Evolutionary conservation across 768 basidiomycete species (phyloP).

Genomic region (Amanita pseudoporphyria): DNA sequence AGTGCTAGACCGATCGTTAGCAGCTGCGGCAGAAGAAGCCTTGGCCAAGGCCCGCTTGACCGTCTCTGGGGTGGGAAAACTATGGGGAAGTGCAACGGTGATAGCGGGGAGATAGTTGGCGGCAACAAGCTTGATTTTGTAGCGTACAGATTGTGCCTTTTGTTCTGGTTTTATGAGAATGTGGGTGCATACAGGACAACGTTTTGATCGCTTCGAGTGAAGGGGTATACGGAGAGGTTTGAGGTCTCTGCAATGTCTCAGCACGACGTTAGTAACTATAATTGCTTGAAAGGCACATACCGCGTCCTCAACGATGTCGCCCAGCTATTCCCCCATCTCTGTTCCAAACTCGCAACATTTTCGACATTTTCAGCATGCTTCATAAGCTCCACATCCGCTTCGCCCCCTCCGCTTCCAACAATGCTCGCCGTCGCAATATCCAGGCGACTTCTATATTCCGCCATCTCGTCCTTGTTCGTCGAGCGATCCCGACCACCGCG

Average conservation of each 20-base stretch:
- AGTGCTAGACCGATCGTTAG: constrained; percentile 28
- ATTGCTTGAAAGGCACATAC: constrained; percentile 31
- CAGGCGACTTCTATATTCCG: constrained; percentile 65
- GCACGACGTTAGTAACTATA: constrained; percentile 1
- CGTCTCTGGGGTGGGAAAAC: constrained; percentile 28
- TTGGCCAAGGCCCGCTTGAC: constrained; percentile 33
- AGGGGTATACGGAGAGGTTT: constrained; percentile 87
- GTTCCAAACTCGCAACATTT: constrained; percentile 63
- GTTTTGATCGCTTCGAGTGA: constrained; percentile 90
- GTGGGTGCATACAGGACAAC: constrained; percentile 89
- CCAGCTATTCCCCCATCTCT: constrained; percentile 82
- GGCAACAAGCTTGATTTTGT: constrained; percentile 96
- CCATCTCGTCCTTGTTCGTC: constrained; percentile 66
- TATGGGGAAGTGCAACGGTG: constrained; percentile 57
- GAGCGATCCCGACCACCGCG: constrained; percentile 51
- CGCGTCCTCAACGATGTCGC: constrained; percentile 48
- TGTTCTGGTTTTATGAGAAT: constrained; percentile 98
- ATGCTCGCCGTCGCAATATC: constrained; percentile 49
- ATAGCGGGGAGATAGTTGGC: constrained; percentile 91
- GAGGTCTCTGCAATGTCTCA: constrained; percentile 49
- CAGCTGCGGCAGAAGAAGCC: constrained; percentile 27
- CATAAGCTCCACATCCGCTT: constrained; percentile 65
- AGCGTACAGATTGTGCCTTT: constrained; percentile 88
- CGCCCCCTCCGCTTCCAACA: constrained; percentile 49
- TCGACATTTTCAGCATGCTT: constrained; percentile 48